phyloP scores from a whole-genome alignment of 495 filamentous ascomycete species.

The Penicillium psychrofluorescens region DNA sequence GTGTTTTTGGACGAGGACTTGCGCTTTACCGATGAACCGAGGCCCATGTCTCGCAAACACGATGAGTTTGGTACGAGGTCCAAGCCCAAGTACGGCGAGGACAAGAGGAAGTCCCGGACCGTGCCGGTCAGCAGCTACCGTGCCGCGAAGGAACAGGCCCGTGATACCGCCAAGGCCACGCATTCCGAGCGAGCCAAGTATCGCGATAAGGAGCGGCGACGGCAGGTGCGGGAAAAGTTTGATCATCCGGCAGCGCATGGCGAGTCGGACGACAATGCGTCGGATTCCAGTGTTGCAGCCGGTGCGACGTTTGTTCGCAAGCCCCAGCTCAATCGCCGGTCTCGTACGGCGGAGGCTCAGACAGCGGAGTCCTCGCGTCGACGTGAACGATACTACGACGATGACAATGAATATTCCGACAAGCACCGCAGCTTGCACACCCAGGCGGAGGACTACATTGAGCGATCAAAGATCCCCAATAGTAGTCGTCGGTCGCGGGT shows the following conservation, averaged over 20 bases:
- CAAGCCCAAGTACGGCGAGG: conserved; percentile 24
- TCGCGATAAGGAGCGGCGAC: conserved; percentile 45
- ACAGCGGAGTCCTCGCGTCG: conserved; percentile 7
- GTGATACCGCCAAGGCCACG: conserved; percentile 23
- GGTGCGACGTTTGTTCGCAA: conserved; percentile 14
- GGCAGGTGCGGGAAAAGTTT: conserved; percentile 40
- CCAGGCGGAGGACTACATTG: conserved; percentile 32
- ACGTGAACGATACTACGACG: conserved; percentile 12
- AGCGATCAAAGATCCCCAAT: conserved; percentile 21
- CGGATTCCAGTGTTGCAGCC: conserved; percentile 20
- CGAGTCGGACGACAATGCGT: conserved; percentile 27
- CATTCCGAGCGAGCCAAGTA: conserved; percentile 33
- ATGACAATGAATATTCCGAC: conserved; percentile 24
- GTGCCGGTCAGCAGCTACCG: conserved; percentile 16
- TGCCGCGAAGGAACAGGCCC: conserved; percentile 21
- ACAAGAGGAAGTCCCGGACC: conserved; percentile 30
- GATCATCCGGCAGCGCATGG: conserved; percentile 18
- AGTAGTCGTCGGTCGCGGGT: conserved; percentile 15
- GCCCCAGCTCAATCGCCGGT: conserved; percentile 13
- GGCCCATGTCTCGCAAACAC: conserved; percentile 33
- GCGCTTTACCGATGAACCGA: conserved; percentile 28
- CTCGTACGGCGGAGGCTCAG: neutral
- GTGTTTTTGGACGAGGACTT: conserved; percentile 32
- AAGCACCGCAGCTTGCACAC: conserved; percentile 20
- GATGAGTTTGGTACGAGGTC: conserved; percentile 32